Evolutionary conservation across 2,329 filamentous ascomycete genomes (phyloP).

Genomic region (Penicillium sp.): DNA sequence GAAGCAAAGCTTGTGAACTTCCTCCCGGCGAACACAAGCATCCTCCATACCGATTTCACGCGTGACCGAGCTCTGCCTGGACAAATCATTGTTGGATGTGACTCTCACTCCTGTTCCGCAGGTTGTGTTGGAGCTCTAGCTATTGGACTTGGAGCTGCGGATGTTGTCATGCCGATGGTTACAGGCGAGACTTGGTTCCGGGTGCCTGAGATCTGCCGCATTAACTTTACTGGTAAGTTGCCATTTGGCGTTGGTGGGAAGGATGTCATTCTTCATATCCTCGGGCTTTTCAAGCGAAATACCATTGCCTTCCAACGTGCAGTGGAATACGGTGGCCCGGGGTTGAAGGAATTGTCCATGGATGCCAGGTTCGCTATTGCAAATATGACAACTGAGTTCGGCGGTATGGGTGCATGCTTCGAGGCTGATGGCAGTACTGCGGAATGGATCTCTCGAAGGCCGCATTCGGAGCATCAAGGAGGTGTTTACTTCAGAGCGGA

Average conservation of each 20-base stretch:
- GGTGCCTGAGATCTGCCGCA: constrained; percentile 43
- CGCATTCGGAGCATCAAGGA: neutral
- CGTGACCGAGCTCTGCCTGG: constrained; percentile 48
- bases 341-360: constrained; percentile 37
- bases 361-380: constrained; percentile 50
- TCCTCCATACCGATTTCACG: constrained; percentile 47
- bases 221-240: neutral
- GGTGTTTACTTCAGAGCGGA: constrained; percentile 42
- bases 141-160: constrained; percentile 47
- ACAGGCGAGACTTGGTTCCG: constrained; percentile 51
- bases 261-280: constrained; percentile 48
- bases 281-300: constrained; percentile 47
- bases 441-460: constrained; percentile 25
- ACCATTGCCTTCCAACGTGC: constrained; percentile 46
- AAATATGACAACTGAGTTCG: constrained; percentile 45
- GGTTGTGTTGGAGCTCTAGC: constrained; percentile 43
- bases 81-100: constrained; percentile 45
- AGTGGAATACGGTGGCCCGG: constrained; percentile 48
- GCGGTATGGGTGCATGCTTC: neutral
- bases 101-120: constrained; percentile 49
- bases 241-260: constrained; percentile 44
- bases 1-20: constrained; percentile 36
- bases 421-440: neutral
- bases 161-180: constrained; percentile 47
- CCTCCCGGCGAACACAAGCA: neutral